Evolutionary conservation across 163 green algal species (phyloP).

Genomic region (Volvox carteri): DNA sequence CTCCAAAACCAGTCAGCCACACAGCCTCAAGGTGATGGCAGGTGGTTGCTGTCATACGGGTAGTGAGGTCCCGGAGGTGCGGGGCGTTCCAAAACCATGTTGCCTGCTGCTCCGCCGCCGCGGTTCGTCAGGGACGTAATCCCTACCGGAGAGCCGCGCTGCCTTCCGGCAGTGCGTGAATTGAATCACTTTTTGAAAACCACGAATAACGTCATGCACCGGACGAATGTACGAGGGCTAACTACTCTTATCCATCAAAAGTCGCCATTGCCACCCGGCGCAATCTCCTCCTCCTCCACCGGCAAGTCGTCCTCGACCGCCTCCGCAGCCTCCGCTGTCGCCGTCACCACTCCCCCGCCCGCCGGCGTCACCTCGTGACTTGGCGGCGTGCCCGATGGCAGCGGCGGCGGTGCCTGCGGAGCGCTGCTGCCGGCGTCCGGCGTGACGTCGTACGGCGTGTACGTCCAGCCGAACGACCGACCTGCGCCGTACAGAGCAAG

Average conservation of each 20-base stretch:
- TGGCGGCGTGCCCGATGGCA: background rate
- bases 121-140: no score
- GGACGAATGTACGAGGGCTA: no score
- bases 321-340: background rate
- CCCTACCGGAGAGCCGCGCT: no score
- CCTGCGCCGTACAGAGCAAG: background rate
- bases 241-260: background rate
- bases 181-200: no score
- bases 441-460: constrained; percentile 42
- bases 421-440: background rate
- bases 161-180: no score
- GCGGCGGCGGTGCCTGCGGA: background rate
- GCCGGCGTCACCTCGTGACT: background rate
- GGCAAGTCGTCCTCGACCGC: background rate
- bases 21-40: no score
- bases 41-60: no score
- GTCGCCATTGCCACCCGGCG: background rate
- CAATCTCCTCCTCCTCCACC: background rate
- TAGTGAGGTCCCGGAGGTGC: no score
- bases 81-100: no score
- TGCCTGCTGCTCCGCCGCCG: no score
- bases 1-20: no score
- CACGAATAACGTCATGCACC: no score
- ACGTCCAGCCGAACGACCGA: constrained; percentile 44
- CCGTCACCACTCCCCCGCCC: constrained; percentile 1